Base-by-base conservation (phyloP, 108 stramenopile genomes). In the Cyclotella baltica region DNA sequence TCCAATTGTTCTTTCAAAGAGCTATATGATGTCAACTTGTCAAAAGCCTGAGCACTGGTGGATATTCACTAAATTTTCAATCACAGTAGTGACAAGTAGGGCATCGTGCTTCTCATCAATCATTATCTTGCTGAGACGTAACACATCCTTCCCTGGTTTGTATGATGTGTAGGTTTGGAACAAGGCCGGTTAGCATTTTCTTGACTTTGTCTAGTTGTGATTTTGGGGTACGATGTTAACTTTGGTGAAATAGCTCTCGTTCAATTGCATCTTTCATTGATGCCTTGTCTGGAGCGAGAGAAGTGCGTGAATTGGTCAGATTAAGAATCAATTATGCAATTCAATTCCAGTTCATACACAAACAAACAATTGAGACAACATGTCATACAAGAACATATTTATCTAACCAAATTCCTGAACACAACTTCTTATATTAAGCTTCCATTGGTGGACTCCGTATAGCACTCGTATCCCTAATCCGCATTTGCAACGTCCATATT, bases 21-120 rank as follows among this genome's bases (percentile, higher is more conserved):
- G n/a, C n/a, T n/a, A 72, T 98, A 97, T 55, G 98, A 81, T 31
- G 96, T 94, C 19, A 90, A 87, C 87, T 98, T 92, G 33, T 97
- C 98, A 78, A 98, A 98, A 29, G 78, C 81, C 66, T 98, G 93
- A 36, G 95, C 89, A 71, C 97, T 92, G 77, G 19, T 97, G 98
- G 68, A 98, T 95, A 76, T 98, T 96, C 31, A 98, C 93, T 29
- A 97, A 97, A 80, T 98, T 98, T 86, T 98, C 98, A 77, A 98
- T 96, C 35, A 98, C 95, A 16, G 97, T 97, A 22, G 98, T 98
- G 34, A 96, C 98, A 61, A 98, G 76, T 55, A 98, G 83, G 25
- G 98, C 84, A 69, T 97, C 97, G 65, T 87, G 79, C 9, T 87
- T 77, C 18, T 95, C 96, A 76, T 95, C 90, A 6, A 94, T 89